phyloP scores from a whole-genome alignment of 495 filamentous ascomycete genomes.

The Xylaria longipes region DNA sequence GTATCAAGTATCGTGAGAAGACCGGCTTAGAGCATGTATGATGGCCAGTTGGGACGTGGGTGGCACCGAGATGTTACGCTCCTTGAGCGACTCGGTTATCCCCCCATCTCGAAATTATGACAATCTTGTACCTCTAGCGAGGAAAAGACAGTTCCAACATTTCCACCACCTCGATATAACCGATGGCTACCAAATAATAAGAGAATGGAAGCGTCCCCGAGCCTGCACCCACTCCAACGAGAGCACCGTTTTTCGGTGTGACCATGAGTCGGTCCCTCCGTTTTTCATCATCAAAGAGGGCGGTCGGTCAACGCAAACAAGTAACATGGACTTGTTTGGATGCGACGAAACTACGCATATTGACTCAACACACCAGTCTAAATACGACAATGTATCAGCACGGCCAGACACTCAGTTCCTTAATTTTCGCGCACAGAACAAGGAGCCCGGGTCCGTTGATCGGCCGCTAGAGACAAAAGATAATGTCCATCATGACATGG shows the following conservation, averaged over 20 bases:
- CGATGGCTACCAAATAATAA: slow-evolving; percentile 37
- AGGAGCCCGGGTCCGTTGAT: slow-evolving; percentile 27
- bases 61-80: slow-evolving; percentile 44
- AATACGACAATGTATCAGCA: slow-evolving; percentile 19
- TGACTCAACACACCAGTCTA: slow-evolving; percentile 4
- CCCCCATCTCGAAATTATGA: slow-evolving; percentile 31
- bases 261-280: slow-evolving; percentile 29
- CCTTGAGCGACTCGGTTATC: slow-evolving; percentile 42
- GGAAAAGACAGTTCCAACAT: slow-evolving; percentile 37
- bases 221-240: slow-evolving; percentile 26
- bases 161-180: slow-evolving; percentile 31
- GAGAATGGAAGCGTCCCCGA: slow-evolving; percentile 36
- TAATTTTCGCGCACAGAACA: slow-evolving; percentile 26
- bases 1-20: background rate
- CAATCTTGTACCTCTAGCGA: slow-evolving; percentile 29
- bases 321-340: slow-evolving; percentile 6
- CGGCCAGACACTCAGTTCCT: slow-evolving; percentile 23
- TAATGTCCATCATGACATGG: slow-evolving; percentile 44
- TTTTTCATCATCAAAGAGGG: slow-evolving; percentile 43
- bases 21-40: slow-evolving; percentile 35
- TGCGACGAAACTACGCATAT: slow-evolving; percentile 24
- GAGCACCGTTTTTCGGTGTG: slow-evolving; percentile 26
- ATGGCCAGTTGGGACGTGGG: slow-evolving; percentile 44
- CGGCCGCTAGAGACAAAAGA: slow-evolving; percentile 26
- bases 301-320: slow-evolving; percentile 6